phyloP scores from a whole-genome alignment of 768 basidiomycete genomes.

The Amanita pallidorosea region DNA sequence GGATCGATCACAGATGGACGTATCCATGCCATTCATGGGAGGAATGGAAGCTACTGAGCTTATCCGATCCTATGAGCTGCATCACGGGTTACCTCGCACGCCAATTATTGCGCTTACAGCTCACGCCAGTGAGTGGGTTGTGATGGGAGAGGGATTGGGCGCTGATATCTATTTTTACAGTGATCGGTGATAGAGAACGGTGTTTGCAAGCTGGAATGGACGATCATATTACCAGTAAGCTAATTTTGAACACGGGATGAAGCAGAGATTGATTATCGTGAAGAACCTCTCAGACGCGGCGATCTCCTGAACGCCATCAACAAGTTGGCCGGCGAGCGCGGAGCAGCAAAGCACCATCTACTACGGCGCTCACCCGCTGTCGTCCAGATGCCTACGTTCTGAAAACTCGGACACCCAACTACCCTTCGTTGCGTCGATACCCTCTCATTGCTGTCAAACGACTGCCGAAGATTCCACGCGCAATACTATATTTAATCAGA shows the following conservation, averaged over 20 bases:
- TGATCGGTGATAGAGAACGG: constrained; percentile 66
- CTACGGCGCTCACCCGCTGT: constrained; percentile 20
- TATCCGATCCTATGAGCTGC: constrained; percentile 77
- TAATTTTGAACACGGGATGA: background rate
- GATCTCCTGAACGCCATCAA: constrained; percentile 77
- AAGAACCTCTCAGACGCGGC: constrained; percentile 70
- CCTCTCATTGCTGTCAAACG: background rate
- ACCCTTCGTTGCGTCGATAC: background rate
- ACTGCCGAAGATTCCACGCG: background rate
- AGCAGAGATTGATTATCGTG: background rate
- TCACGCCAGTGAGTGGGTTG: constrained; percentile 77
- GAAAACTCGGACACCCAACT: background rate
- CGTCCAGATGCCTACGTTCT: constrained; percentile 6
- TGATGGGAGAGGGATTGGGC: constrained; percentile 5
- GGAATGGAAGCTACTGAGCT: constrained; percentile 96
- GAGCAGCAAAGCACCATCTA: constrained; percentile 26
- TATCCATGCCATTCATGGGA: constrained; percentile 98
- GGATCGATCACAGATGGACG: constrained; percentile 66
- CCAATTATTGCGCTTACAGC: constrained; percentile 97
- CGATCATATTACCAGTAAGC: constrained; percentile 74
- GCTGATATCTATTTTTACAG: constrained; percentile 23
- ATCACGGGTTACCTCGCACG: constrained; percentile 56
- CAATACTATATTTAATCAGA: background rate
- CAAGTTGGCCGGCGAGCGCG: constrained; percentile 63
- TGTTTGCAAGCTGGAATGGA: constrained; percentile 49